Conservation (phyloP, 495 filamentous ascomycete genomes). For the Thermothielavioides terrestris region DNA sequence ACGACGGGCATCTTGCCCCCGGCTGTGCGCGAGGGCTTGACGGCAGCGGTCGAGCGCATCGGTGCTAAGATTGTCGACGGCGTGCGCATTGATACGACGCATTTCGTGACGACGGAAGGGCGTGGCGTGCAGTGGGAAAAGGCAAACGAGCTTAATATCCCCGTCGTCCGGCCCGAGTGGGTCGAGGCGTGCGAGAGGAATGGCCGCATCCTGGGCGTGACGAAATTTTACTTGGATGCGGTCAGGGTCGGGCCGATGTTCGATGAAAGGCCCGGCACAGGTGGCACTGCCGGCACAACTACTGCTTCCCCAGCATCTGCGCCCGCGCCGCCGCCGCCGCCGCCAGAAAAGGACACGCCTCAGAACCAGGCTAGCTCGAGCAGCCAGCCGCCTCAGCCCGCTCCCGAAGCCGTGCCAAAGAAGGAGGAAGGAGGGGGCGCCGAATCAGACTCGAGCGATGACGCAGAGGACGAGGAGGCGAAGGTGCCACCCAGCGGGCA, state of each 20-base stretch:
- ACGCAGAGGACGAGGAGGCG: slow-evolving; percentile 30
- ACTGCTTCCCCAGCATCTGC: background rate
- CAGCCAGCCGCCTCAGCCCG: background rate
- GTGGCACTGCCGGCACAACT: slow-evolving; percentile 9
- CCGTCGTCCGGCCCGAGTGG: slow-evolving; percentile 97
- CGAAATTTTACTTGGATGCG: slow-evolving; percentile 91
- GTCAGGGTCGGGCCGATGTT: slow-evolving; percentile 28
- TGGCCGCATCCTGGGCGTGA: slow-evolving; percentile 86
- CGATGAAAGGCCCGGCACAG: slow-evolving; percentile 21
- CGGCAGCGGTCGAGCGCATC: slow-evolving; percentile 71
- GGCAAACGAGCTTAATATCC: slow-evolving; percentile 95
- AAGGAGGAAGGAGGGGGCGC: slow-evolving; percentile 18
- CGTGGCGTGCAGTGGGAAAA: slow-evolving; percentile 86
- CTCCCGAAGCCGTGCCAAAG: background rate
- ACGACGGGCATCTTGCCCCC: slow-evolving; percentile 80
- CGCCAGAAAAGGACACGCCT: slow-evolving; percentile 1
- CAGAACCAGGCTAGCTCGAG: background rate
- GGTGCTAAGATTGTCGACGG: slow-evolving; percentile 85
- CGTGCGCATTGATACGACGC: slow-evolving; percentile 94
- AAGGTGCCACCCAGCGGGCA: slow-evolving; percentile 25
- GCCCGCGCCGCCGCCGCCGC: background rate
- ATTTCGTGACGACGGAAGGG: slow-evolving; percentile 97
- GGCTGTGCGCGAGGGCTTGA: slow-evolving; percentile 62
- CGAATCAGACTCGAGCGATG: slow-evolving; percentile 23
- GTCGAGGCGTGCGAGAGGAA: slow-evolving; percentile 87